These are phyloP conservation scores for Trichoderma asperelloides DNA, from an alignment of 495 filamentous ascomycete genomes.

Conservation along the genomic window DNA sequence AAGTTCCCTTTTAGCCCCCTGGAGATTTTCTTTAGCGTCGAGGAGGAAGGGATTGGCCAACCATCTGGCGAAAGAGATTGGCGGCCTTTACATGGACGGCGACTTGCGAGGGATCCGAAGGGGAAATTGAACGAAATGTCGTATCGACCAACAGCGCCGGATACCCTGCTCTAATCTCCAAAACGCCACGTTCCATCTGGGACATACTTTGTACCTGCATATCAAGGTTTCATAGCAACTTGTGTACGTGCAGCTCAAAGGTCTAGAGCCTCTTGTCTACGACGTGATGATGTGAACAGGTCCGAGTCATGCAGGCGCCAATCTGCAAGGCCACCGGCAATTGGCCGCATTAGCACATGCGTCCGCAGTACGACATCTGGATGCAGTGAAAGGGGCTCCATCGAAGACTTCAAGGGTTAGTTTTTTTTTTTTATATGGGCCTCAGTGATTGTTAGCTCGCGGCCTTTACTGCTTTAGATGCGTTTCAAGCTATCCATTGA, in stretches of 20 bases:
- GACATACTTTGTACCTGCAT: too few species aligned
- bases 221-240: too few species aligned
- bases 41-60: not conserved
- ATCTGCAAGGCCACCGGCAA: constrained; percentile 4
- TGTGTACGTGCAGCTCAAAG: not conserved
- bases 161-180: too few species aligned
- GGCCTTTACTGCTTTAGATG: too few species aligned
- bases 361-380: constrained; percentile 4
- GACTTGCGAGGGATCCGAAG: too few species aligned
- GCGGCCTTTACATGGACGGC: too few species aligned
- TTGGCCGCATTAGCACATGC: constrained; percentile 8
- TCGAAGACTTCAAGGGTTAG: not conserved
- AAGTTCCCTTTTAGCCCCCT: constrained; percentile 2
- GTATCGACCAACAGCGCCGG: too few species aligned
- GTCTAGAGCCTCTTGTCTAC: not conserved
- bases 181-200: too few species aligned
- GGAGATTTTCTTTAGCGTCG: constrained; percentile 3
- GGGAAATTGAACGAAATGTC: too few species aligned
- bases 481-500: not conserved
- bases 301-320: constrained; percentile 3
- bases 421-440: not conserved
- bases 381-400: not conserved
- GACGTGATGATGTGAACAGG: not conserved
- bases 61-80: too few species aligned
- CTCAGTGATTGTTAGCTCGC: too few species aligned